These are phyloP conservation scores for Penicillium canariense DNA, from an alignment of 495 filamentous ascomycete species.

Conservation along the genomic window DNA sequence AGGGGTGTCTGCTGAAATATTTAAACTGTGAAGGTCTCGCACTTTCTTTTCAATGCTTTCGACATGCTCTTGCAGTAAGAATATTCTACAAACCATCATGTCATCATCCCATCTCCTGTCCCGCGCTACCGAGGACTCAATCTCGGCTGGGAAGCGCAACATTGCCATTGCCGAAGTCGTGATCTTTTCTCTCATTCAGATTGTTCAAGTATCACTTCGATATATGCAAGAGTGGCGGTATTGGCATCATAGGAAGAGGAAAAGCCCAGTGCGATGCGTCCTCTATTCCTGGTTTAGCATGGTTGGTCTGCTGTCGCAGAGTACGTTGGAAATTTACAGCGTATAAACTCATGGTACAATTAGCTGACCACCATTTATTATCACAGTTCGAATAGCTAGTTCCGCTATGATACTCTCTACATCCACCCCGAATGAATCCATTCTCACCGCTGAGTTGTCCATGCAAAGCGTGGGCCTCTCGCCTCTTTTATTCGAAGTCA, in stretches of 20 bases:
- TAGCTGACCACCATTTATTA: neutral
- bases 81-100: neutral
- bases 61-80: neutral
- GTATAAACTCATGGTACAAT: neutral
- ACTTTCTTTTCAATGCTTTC: neutral
- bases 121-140: slow-evolving; percentile 3
- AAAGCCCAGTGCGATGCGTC: slow-evolving; percentile 20
- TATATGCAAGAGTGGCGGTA: slow-evolving; percentile 33
- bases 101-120: neutral
- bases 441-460: slow-evolving; percentile 26
- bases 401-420: slow-evolving; percentile 29
- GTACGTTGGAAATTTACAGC: slow-evolving; percentile 16
- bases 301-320: slow-evolving; percentile 28
- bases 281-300: slow-evolving; percentile 34
- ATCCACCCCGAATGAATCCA: slow-evolving; percentile 14
- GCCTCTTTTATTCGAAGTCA: slow-evolving; percentile 37
- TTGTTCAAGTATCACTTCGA: slow-evolving; percentile 23
- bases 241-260: slow-evolving; percentile 32
- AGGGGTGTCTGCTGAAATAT: neutral
- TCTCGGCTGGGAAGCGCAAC: slow-evolving; percentile 20
- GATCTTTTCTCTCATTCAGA: slow-evolving; percentile 26
- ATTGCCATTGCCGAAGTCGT: slow-evolving; percentile 31
- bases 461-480: slow-evolving; percentile 36
- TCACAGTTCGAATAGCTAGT: slow-evolving; percentile 30
- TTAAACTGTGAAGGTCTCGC: neutral